Percentiles rank a stretch among this genome's conserved stretches.
phyloP scores from a whole-genome alignment of 805 yeast species.

The Zygosaccharomyces gambellarensis region DNA sequence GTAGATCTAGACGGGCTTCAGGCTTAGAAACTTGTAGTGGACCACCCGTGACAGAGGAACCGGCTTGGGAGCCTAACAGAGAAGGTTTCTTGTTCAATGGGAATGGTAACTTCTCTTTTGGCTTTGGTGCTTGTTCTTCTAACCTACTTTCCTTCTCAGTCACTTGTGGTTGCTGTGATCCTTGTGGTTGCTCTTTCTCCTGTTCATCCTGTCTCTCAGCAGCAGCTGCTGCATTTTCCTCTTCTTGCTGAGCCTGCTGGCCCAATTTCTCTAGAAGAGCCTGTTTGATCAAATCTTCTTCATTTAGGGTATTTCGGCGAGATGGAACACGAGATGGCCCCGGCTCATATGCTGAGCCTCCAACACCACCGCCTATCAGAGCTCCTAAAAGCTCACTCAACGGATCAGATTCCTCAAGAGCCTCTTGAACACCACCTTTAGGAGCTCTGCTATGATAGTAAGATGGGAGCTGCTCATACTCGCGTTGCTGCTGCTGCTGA shows the following conservation, averaged over 20 bases:
- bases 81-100: conserved; percentile 10
- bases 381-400: conserved; percentile 21
- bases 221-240: conserved; percentile 3
- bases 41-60: conserved; percentile 35
- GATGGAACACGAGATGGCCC: conserved; percentile 1
- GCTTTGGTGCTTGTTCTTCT: conserved; percentile 4
- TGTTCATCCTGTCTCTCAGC: background rate
- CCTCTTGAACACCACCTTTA: conserved; percentile 6
- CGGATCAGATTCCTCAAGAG: conserved; percentile 10
- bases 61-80: conserved; percentile 25
- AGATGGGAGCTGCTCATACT: conserved; percentile 14
- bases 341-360: background rate
- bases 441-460: conserved; percentile 21
- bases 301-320: conserved; percentile 3
- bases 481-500: conserved; percentile 39
- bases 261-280: conserved; percentile 5
- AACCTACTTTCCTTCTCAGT: conserved; percentile 4
- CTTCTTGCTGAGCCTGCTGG: conserved; percentile 2
- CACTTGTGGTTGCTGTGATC: background rate
- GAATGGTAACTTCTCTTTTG: conserved; percentile 1
- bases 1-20: conserved; percentile 38
- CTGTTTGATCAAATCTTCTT: conserved; percentile 7
- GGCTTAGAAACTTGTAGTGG: conserved; percentile 45
- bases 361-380: conserved; percentile 18
- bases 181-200: conserved; percentile 6